Evolutionary conservation across 78 protist genomes (phyloP).

Genomic region (Dictyostelium firmibasis): DNA sequence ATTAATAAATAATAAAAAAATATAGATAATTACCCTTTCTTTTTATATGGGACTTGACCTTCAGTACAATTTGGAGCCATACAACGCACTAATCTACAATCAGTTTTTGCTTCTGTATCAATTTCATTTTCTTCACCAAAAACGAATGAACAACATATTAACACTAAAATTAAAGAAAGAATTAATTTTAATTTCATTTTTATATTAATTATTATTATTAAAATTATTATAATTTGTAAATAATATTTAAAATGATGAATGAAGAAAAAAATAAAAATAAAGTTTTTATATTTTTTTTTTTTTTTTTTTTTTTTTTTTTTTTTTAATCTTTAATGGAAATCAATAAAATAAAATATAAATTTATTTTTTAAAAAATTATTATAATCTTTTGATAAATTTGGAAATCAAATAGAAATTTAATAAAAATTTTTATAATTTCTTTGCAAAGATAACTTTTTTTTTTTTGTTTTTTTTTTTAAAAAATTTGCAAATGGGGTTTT

Average conservation of each 20-base stretch:
- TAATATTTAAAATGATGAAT: neutral
- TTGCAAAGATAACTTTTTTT: neutral
- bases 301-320: no score
- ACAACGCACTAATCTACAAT: neutral
- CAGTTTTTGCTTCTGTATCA: neutral
- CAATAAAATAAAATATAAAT: no score
- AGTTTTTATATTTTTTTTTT: neutral
- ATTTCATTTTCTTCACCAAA: neutral
- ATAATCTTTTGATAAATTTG: neutral
- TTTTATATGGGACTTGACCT: neutral
- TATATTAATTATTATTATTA: neutral
- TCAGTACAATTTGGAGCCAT: neutral
- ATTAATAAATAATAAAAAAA: neutral
- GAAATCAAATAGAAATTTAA: neutral
- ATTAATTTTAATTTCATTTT: neutral
- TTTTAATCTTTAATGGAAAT: no score
- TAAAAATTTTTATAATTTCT: neutral
- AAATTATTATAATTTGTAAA: neutral
- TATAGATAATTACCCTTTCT: neutral
- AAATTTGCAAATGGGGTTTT: neutral
- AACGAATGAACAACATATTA: neutral
- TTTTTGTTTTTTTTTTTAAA: neutral
- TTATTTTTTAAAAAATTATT: neutral
- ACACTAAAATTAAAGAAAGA: neutral
- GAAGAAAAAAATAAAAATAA: neutral